Conservation (phyloP, 345 rosid genomes). For the Aquilaria sinensis region DNA sequence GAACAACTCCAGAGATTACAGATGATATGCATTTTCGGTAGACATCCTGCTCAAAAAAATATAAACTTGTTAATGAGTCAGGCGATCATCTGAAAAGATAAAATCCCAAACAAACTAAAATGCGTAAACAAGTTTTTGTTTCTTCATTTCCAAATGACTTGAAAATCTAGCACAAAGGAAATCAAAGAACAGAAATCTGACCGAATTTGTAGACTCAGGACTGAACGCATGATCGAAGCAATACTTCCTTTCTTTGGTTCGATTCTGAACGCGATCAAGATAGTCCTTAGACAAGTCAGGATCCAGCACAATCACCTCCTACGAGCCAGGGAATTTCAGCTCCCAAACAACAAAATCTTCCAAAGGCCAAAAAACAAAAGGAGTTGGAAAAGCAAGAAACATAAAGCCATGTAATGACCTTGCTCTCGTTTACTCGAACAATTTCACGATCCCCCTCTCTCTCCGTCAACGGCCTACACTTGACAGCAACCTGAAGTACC, state of each 20-base stretch:
- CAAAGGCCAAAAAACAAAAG: neutral
- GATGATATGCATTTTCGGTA: conserved; percentile 59
- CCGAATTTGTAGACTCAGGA: conserved; percentile 61
- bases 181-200: conserved; percentile 9
- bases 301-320: conserved; percentile 84
- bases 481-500: conserved; percentile 66
- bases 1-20: conserved; percentile 75
- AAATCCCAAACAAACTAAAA: conserved; percentile 8
- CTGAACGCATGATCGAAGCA: conserved; percentile 84
- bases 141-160: neutral
- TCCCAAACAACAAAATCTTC: neutral
- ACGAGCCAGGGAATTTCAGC: conserved; percentile 2
- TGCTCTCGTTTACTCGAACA: conserved; percentile 55
- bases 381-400: neutral
- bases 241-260: conserved; percentile 79
- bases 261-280: conserved; percentile 72
- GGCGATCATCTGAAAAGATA: conserved; percentile 5
- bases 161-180: neutral
- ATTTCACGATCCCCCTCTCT: conserved; percentile 70
- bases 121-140: no score
- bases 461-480: conserved; percentile 64
- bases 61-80: no score
- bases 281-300: conserved; percentile 87
- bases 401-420: conserved; percentile 27
- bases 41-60: conserved; percentile 39